Base-by-base conservation (phyloP, 768 basidiomycete species). In the Brasilioporus rufonigricans region DNA sequence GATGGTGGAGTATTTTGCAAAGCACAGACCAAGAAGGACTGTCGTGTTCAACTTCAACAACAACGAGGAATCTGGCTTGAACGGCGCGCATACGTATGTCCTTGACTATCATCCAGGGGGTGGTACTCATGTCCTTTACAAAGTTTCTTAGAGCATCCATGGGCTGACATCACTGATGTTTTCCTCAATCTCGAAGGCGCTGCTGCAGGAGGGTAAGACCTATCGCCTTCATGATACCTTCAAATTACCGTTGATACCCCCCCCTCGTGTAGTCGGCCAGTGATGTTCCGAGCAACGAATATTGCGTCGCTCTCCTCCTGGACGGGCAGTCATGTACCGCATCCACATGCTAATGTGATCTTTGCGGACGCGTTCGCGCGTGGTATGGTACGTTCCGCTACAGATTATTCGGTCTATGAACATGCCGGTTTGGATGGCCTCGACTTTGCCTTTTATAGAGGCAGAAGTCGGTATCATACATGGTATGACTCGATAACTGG, bases 141-240 rank as follows among this genome's bases (percentile, higher is more conserved):
- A 51, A 88, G 86, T 10, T 90, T 89, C 64, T 62, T 89, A 54
- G 74, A 82, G 58, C 90, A 93, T 56, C 84, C 87, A 0, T 92
- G 89, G 90, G 79, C 84, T 0, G 80, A 80, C 27, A 66, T 86
- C 23, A 77, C 82, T 0, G 76, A 82, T 26, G 78, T 78, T 1
- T 93, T 93, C 70, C 73, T 93, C 38, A 93, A 93, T 60, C 77
- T 93, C 8, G 91, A 93, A 68, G 91, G 91, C 14, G 89, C 90
- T 4, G 83, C 85, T 14, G 77, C 84, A 1, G 91, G 89, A 63
- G 89, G 90, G 87, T 89, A 61, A 48, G 79, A 64, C 4, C 18
- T 13, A 0, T 50, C 19, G 11, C 26, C 47, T 26, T 16, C 27
- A 44, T 27, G 41, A 9, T 50, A 11, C 6, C 9, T 2, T 27